Evolutionary conservation across 1,284 basidiomycete genomes (phyloP).

Genomic region (Ceratobasidium sp.): DNA sequence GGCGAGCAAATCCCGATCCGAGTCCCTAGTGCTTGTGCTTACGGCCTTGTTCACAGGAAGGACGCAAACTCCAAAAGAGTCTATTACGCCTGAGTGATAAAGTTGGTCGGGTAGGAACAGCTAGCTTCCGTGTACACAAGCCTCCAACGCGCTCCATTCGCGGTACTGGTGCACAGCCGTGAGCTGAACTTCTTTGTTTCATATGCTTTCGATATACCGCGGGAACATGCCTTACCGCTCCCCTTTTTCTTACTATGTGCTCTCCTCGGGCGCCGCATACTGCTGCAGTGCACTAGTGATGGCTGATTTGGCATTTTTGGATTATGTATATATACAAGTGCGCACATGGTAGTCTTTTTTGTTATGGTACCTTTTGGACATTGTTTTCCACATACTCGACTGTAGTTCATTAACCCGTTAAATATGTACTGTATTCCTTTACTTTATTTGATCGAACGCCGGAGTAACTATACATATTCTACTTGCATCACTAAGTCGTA

Average conservation of each 20-base stretch:
- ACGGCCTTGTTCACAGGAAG: slow-evolving; percentile 20
- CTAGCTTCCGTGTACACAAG: slow-evolving; percentile 34
- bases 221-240: background rate
- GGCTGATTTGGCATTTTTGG: background rate
- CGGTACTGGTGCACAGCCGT: background rate
- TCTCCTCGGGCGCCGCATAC: slow-evolving; percentile 18
- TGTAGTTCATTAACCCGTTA: slow-evolving; percentile 18
- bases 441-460: background rate
- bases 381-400: slow-evolving; percentile 6
- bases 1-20: slow-evolving; percentile 1
- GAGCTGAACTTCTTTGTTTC: background rate
- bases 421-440: slow-evolving; percentile 29
- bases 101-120: slow-evolving; percentile 32
- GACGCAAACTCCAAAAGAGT: slow-evolving; percentile 36
- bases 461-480: background rate
- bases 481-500: background rate
- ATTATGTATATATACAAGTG: background rate
- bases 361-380: slow-evolving; percentile 12
- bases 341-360: background rate
- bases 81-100: slow-evolving; percentile 31
- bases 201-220: background rate
- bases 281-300: slow-evolving; percentile 10
- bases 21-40: background rate
- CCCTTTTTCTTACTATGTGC: slow-evolving; percentile 8
- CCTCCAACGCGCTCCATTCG: slow-evolving; percentile 16